Evolutionary conservation across 805 yeast species (phyloP).

Genomic region (Hanseniaspora singularis): DNA sequence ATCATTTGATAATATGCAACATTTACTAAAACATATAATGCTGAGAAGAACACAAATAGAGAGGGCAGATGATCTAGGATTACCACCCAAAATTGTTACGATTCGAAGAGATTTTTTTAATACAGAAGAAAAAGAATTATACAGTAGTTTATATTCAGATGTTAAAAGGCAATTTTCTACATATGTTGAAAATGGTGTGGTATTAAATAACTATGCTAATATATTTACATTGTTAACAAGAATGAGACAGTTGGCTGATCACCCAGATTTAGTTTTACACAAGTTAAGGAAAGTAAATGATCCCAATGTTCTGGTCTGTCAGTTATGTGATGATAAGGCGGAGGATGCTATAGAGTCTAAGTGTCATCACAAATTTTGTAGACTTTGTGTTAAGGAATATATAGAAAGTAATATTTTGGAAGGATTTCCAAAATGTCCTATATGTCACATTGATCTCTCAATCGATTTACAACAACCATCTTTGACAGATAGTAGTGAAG

Average conservation of each 20-base stretch:
- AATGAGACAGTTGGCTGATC: slow-evolving; percentile 97
- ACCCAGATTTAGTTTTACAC: slow-evolving; percentile 86
- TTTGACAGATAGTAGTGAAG: slow-evolving; percentile 41
- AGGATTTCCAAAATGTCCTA: slow-evolving; percentile 71
- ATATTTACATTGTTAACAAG: slow-evolving; percentile 90
- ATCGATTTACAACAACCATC: slow-evolving; percentile 85
- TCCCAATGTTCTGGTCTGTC: slow-evolving; percentile 51
- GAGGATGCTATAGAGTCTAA: slow-evolving; percentile 93
- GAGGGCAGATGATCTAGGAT: slow-evolving; percentile 92
- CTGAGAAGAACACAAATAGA: slow-evolving; percentile 88
- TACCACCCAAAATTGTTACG: slow-evolving; percentile 91
- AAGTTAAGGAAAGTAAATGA: slow-evolving; percentile 38
- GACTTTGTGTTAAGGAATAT: slow-evolving; percentile 85
- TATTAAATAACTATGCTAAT: slow-evolving; percentile 89
- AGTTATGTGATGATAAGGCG: slow-evolving; percentile 92
- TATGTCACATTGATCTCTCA: slow-evolving; percentile 85
- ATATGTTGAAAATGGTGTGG: slow-evolving; percentile 92
- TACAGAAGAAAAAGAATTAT: slow-evolving; percentile 88
- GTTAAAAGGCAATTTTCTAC: slow-evolving; percentile 79
- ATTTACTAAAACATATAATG: slow-evolving; percentile 70
- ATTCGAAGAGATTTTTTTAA: slow-evolving; percentile 79
- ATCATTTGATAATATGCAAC: slow-evolving; percentile 67
- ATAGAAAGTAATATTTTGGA: slow-evolving; percentile 55
- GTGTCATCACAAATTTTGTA: slow-evolving; percentile 88
- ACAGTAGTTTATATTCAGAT: slow-evolving; percentile 76